Evolutionary conservation across 176 grass and related monocot genomes (phyloP), one percentile per base, ranked within the genome.

Genomic region (Aegilops bicornis): DNA sequence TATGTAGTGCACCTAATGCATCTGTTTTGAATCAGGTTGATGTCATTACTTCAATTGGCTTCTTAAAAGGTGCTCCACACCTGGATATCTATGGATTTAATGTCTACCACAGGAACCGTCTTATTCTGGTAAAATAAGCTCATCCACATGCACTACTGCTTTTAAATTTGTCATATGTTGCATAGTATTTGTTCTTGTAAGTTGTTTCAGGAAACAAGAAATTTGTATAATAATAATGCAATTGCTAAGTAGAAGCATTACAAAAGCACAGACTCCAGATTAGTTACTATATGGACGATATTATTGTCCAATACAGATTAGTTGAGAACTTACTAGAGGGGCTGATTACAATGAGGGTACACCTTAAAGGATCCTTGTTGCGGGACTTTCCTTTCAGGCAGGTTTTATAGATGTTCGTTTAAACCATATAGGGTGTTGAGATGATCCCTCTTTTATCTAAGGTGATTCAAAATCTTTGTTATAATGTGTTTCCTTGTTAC

Each of bases 81-180:
- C 85, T 92, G 59, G 70, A 90, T 69, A 83, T 95, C 50, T 81
- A 89, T 82, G 93, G 93, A 79, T 95, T 95, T 92, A 86, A 73
- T 82, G 61, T 95, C 79, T 95, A 95, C 82, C 88, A 95, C 27
- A 95, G 73, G 63, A 95, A 95, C 36, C 90, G 88, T 40, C 90
- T 95, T 77, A 86, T 95, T 84, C 73, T 95, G 93, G 93, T 95
- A 90, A 77, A 43, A 73, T 67, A 76, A 35, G 16, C 10, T 33
- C 65, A 69, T 69, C 47, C 42, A 56, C 13, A 77, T 62, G 17
- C 11, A n/a, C 7, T 76, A 82, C 20, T 48, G 20, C 69, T 77
- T 89, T 90, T 52, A 22, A 22, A 47, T 60, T 69, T 37, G 4
- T 36, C 48, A 36, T 86, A 75, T 48, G 24, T 29, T 47, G 33